phyloP scores from a whole-genome alignment of 176 grass and related monocot species.

The Rhipidocladum racemiflorum region DNA sequence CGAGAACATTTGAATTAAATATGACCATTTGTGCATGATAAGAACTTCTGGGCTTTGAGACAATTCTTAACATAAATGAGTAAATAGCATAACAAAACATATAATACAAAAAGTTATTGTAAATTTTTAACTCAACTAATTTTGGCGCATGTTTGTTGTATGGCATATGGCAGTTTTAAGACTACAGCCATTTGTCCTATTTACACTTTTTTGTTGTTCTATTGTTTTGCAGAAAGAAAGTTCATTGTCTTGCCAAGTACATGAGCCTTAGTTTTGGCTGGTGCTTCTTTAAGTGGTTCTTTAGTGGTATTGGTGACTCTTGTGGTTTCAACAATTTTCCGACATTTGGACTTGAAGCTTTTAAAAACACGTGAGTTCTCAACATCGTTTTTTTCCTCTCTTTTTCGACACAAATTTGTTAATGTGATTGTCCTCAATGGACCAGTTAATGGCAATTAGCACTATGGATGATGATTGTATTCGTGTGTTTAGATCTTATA shows the following conservation, averaged over 20 bases:
- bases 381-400: not conserved
- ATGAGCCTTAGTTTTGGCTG: constrained; percentile 48
- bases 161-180: not conserved
- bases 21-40: not conserved
- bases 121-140: not conserved
- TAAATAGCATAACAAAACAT: not conserved
- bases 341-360: constrained; percentile 45
- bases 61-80: not conserved
- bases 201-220: constrained; percentile 4
- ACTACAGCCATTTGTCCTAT: not conserved
- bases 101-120: not conserved
- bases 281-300: constrained; percentile 59
- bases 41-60: not conserved
- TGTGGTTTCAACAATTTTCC: constrained; percentile 51
- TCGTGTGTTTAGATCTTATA: not conserved
- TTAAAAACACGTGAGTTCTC: constrained; percentile 29
- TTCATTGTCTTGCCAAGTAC: constrained; percentile 46
- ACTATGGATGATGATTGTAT: not conserved
- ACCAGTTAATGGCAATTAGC: not conserved
- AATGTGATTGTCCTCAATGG: not conserved
- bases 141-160: not conserved
- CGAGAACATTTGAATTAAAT: not conserved
- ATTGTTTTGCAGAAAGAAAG: constrained; percentile 41
- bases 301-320: constrained; percentile 47
- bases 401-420: not conserved